Base-by-base conservation (phyloP, 495 filamentous ascomycete genomes). In the Penicillium macrosclerotiorum region DNA sequence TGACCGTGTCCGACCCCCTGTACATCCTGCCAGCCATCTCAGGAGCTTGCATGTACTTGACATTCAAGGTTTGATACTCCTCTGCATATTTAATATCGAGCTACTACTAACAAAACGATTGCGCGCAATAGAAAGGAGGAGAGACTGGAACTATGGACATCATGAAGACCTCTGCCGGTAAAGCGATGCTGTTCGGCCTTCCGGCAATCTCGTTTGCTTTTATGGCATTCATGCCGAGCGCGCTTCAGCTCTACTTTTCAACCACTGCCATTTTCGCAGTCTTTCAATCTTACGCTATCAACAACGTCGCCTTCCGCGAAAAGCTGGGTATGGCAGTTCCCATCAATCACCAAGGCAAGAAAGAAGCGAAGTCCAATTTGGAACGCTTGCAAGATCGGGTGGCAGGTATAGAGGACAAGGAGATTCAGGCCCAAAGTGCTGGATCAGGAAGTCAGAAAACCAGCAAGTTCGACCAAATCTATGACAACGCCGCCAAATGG, bases 1-100 rank as follows among this genome's bases (percentile, higher is more conserved):
- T 99, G 43, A 86, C 91, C 1, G 60, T 86, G 8, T 42, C 78
- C 1, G 93, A 99, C 63, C 91, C 94, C 0, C 79, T 70, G 36
- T 88, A 71, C 47, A 66, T 92, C 26, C 61, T 97, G n/a, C 93
- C 93, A 0, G 18, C 80, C 5, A 16, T 63, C 1, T 71, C 79
- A 3, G 71, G 76, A 2, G 45, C 51, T 2, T 37, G 74, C 8
- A 71, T 86, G 53, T 75, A 79, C 44, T 35, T 68, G 8, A 71
- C 80, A 39, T 62, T 88, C 23, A 74, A 67, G 67, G 84, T 89
- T 74, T 30, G 78, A n/a, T 76, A 44, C 13, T 16, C 22, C 9
- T 7, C 20, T 12, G 3, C 11, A 16, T 39, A 16, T 25, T 7
- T 34, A 17, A 11, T 36, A 2, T 18, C 19, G 13, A 5, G 14